Evolutionary conservation across 441 rosid species (phyloP).

Genomic region (Adansonia grandidieri): DNA sequence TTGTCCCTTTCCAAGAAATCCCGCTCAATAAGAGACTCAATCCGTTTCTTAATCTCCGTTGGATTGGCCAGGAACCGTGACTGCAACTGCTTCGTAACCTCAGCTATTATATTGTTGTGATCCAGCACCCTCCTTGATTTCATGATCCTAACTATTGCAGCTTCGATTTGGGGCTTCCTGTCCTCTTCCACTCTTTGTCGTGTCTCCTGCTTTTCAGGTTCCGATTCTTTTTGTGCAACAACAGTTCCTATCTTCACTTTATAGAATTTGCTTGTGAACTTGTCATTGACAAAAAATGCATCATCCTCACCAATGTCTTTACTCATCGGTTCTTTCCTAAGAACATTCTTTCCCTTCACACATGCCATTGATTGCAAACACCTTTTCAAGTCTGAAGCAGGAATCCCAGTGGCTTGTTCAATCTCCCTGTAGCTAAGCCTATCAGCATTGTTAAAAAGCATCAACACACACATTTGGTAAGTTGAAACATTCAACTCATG

Average conservation of each 20-base stretch:
- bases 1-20: slow-evolving; percentile 98
- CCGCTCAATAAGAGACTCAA: slow-evolving; percentile 95
- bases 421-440: slow-evolving; percentile 87
- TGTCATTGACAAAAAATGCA: slow-evolving; percentile 78
- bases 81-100: slow-evolving; percentile 94
- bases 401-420: slow-evolving; percentile 90
- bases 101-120: slow-evolving; percentile 90
- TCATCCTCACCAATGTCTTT: slow-evolving; percentile 93
- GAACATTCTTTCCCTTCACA: slow-evolving; percentile 88
- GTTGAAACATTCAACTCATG: slow-evolving; percentile 96
- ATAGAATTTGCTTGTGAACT: slow-evolving; percentile 87
- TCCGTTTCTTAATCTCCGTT: slow-evolving; percentile 92
- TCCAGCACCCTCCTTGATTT: slow-evolving; percentile 91
- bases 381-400: slow-evolving; percentile 82
- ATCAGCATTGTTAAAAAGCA: slow-evolving; percentile 84
- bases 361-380: slow-evolving; percentile 94
- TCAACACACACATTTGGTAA: slow-evolving; percentile 94
- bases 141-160: slow-evolving; percentile 97
- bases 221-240: slow-evolving; percentile 94
- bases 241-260: slow-evolving; percentile 99
- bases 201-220: slow-evolving; percentile 97
- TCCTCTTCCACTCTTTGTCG: slow-evolving; percentile 98
- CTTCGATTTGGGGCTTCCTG: slow-evolving; percentile 98
- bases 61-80: slow-evolving; percentile 93
- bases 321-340: slow-evolving; percentile 95